Percentiles rank a stretch among this genome's conserved stretches.
phyloP scores from a whole-genome alignment of 2,329 filamentous ascomycete species.

The Aschersonia sp. region DNA sequence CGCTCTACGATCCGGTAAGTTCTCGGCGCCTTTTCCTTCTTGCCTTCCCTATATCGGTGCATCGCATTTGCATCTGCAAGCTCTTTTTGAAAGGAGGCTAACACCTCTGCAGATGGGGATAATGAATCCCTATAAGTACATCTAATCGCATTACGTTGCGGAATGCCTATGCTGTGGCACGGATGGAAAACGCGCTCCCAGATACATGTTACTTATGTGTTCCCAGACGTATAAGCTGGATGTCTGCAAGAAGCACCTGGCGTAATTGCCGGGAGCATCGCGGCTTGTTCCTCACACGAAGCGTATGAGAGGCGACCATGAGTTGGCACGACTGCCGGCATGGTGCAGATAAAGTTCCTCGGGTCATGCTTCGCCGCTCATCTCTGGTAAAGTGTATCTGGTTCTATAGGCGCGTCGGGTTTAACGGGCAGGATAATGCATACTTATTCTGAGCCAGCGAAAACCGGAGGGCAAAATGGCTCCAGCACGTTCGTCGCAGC shows the following conservation, averaged over 20 bases:
- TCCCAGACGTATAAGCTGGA: neutral
- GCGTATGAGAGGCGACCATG: no score
- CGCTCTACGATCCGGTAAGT: constrained; percentile 84
- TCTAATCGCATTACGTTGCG: constrained; percentile 24
- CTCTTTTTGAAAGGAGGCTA: neutral
- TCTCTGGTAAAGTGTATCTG: no score
- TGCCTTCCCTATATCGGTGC: neutral
- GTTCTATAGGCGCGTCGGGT: no score
- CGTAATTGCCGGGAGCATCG: no score
- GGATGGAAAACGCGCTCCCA: neutral
- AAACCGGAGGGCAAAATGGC: no score
- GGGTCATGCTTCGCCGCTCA: no score
- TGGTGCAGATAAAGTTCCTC: no score
- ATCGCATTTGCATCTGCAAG: neutral
- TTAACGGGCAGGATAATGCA: no score
- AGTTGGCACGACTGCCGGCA: no score
- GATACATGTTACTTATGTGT: neutral
- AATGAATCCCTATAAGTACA: constrained; percentile 98
- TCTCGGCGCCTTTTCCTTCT: neutral
- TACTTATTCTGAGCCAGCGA: no score
- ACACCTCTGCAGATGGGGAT: constrained; percentile 62
- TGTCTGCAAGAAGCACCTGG: neutral
- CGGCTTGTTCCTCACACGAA: no score
- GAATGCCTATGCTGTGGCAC: neutral
- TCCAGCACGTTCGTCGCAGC: no score